Evolutionary conservation across 305 asterid genomes (phyloP).

Genomic region (Caryopteris hybrid): DNA sequence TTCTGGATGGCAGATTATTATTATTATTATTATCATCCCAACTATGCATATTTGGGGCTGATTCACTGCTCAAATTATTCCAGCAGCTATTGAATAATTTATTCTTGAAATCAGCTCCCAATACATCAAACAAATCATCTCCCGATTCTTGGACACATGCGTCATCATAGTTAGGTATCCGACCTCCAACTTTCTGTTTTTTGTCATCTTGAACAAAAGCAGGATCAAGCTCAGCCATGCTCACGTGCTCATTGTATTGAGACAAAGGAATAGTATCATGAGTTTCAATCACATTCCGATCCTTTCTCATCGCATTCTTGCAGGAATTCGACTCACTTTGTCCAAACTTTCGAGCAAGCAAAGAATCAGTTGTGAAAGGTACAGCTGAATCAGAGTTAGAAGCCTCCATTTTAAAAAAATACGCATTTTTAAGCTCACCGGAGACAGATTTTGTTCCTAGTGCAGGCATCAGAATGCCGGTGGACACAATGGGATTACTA

Average conservation of each 20-base stretch:
- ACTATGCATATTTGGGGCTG: constrained; percentile 23
- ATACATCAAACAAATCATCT: constrained; percentile 78
- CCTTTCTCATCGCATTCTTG: constrained; percentile 1
- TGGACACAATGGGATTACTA: constrained; percentile 20
- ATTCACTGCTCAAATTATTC: constrained; percentile 33
- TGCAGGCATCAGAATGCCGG: constrained; percentile 23
- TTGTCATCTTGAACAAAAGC: constrained; percentile 19
- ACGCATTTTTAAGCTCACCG: constrained; percentile 19
- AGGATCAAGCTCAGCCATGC: constrained; percentile 10
- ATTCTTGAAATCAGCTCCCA: constrained; percentile 78
- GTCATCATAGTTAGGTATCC: neutral
- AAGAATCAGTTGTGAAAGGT: constrained; percentile 20
- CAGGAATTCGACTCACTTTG: constrained; percentile 3
- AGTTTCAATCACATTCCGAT: constrained; percentile 7
- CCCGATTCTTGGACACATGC: constrained; percentile 35
- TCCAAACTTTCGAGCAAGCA: constrained; percentile 8
- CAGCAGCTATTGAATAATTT: constrained; percentile 46
- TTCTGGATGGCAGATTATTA: constrained; percentile 18
- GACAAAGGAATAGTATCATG: constrained; percentile 3
- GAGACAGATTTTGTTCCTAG: constrained; percentile 23
- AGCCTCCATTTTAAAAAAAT: constrained; percentile 25
- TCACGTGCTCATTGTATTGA: constrained; percentile 10
- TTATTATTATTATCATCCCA: constrained; percentile 26
- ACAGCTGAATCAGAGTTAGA: constrained; percentile 24
- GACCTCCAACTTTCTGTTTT: constrained; percentile 15